Conservation (phyloP, 768 basidiomycete genomes). For the Sporobolomyces roseus region DNA sequence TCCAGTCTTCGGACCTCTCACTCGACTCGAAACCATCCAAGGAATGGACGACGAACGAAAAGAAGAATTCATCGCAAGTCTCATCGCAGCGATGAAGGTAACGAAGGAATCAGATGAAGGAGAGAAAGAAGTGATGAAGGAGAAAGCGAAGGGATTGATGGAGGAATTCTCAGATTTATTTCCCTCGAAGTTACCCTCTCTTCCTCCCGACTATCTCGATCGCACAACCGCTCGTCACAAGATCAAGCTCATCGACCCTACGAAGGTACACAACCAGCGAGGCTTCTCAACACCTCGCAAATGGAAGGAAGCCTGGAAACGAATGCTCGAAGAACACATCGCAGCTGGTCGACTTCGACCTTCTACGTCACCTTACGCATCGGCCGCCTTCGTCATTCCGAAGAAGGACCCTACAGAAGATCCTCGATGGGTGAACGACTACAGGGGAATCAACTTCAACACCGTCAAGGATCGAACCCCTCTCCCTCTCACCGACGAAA, state of each 20-base stretch:
- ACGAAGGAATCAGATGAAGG: not conserved
- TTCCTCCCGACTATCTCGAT: not conserved
- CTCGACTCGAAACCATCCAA: not conserved
- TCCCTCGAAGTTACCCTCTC: conserved; percentile 2
- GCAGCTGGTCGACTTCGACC: conserved; percentile 13
- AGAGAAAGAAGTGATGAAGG: not conserved
- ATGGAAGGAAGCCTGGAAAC: conserved; percentile 13
- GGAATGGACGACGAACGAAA: not conserved
- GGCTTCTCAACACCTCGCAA: conserved; percentile 1
- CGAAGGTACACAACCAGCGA: conserved; percentile 10
- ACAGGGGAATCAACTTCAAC: conserved; percentile 14
- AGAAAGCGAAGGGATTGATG: not conserved
- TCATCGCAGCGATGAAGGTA: not conserved
- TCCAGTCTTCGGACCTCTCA: not conserved
- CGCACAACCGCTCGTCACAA: not conserved
- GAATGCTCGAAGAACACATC: conserved; percentile 11
- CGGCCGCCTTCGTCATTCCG: conserved; percentile 14
- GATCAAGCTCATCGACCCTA: conserved; percentile 8
- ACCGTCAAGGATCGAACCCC: conserved; percentile 24
- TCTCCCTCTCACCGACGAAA: conserved; percentile 20
- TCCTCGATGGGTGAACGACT: conserved; percentile 26
- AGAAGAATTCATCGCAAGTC: too few relatives aligned
- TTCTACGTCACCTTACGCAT: conserved; percentile 16
- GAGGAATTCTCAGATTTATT: conserved; percentile 11
- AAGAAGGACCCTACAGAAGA: conserved; percentile 17